Base-by-base conservation (phyloP, 2,329 filamentous ascomycete genomes). In the Ceratocystis huliohia region DNA sequence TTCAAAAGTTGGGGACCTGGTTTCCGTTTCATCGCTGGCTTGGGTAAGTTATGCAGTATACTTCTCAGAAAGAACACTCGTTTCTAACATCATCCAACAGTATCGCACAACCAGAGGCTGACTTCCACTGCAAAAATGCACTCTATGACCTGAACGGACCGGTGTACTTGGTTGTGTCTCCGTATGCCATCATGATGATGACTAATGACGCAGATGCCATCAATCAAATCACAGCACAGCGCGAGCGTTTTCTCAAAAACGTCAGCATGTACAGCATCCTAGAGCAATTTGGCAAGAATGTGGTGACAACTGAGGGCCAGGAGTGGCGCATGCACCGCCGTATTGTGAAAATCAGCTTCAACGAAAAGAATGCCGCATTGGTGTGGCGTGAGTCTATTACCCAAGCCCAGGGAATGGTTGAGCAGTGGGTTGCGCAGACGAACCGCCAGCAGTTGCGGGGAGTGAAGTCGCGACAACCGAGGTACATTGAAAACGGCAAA, bases 281-380 rank as follows among this genome's bases (percentile, higher is more conserved):
- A 64, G 69, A 71, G 15, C 71, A 74, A 65, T 92, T 87, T 72
- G 88, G 89, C 45, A 80, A 84, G 66, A 93, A 89, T 72, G 81
- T 92, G 1, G 75, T 92, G 25, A 84, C 84, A 0, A 84, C 86
- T 1, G 88, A 92, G 73, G 88, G 88, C 1, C 73, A 78, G 0
- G 75, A 81, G 33, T 93, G 88, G 89, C 84, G 85, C 41, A 80
- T 83, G 74, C 88, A 93, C 73, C 82, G 88, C 69, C 90, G 88
- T 75, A 81, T 86, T 56, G 87, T 85, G 0, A 83, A 85, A 33
- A 84, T 88, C 0, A 84, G 84, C 3, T 92, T 93, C 74, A 89
- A 87, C 67, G 89, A 93, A 76, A 85, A 82, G 75, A 92, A 90
- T 73, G 86, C 89, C 66, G 78, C 80, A 15, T 73, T 88, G 30